Conservation (phyloP, 225 moss, liverwort and hornwort species). For the Bryoerythrophyllum caledonicum region DNA sequence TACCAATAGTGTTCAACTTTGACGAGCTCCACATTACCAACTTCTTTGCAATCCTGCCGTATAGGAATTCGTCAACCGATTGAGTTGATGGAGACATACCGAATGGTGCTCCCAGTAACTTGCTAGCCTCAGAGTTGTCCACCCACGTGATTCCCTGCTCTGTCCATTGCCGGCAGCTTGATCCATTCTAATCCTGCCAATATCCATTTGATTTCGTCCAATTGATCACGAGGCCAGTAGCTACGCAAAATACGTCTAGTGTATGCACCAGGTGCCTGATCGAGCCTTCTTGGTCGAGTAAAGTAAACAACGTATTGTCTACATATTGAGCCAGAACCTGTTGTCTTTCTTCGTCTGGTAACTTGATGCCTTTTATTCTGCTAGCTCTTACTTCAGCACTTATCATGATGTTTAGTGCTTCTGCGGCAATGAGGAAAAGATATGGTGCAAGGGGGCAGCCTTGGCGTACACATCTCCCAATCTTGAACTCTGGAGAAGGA, state of each 20-base stretch:
- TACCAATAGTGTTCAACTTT: too few relatives aligned
- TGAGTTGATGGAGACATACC: too few relatives aligned
- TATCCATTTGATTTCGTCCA: background rate
- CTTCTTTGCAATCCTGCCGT: too few relatives aligned
- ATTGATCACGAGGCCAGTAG: background rate
- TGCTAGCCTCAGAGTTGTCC: too few relatives aligned
- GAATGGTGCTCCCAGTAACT: too few relatives aligned
- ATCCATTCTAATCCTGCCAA: too few relatives aligned
- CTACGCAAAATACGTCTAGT: background rate
- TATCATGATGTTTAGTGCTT: background rate
- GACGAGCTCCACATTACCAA: too few relatives aligned
- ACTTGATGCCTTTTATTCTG: background rate
- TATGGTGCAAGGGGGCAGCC: background rate
- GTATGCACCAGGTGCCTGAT: background rate
- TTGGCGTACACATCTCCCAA: background rate
- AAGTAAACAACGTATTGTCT: background rate
- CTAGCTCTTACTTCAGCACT: rapidly evolving
- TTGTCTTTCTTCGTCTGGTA: rapidly evolving
- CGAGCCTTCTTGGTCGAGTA: background rate
- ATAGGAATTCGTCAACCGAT: too few relatives aligned
- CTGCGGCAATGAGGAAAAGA: rapidly evolving
- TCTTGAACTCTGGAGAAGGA: background rate
- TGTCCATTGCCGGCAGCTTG: too few relatives aligned
- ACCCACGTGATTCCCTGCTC: too few relatives aligned
- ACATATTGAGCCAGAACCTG: background rate